phyloP scores from a whole-genome alignment of 805 yeast genomes.

The Candida manassasensis region DNA sequence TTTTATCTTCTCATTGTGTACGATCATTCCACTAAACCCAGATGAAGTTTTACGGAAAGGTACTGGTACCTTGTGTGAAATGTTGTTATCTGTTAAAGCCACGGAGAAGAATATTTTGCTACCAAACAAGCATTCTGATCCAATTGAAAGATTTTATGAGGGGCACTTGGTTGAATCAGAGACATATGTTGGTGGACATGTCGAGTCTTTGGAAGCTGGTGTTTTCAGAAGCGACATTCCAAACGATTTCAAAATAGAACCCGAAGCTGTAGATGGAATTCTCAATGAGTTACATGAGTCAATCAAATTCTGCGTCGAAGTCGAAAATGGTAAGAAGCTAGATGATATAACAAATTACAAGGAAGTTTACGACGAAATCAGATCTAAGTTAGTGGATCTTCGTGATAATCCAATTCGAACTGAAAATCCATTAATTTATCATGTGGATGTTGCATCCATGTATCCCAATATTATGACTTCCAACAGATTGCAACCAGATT shows the following conservation, averaged over 20 bases:
- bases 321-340: constrained; percentile 68
- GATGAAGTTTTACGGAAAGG: constrained; percentile 96
- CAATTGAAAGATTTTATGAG: constrained; percentile 89
- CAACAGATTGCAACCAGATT: constrained; percentile 94
- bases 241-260: constrained; percentile 70
- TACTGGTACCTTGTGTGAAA: constrained; percentile 97
- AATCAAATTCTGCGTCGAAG: constrained; percentile 74
- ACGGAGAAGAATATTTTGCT: constrained; percentile 68
- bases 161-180: constrained; percentile 93
- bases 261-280: constrained; percentile 77
- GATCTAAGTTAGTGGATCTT: constrained; percentile 50
- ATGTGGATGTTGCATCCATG: constrained; percentile 99
- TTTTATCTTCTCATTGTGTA: constrained; percentile 90
- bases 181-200: constrained; percentile 98
- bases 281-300: constrained; percentile 70
- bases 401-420: constrained; percentile 57
- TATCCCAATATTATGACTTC: constrained; percentile 98
- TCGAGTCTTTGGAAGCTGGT: constrained; percentile 95
- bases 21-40: constrained; percentile 92
- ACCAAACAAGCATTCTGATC: constrained; percentile 93
- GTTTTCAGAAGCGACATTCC: constrained; percentile 89
- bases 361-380: constrained; percentile 61
- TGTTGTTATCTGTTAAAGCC: constrained; percentile 96
- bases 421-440: constrained; percentile 87
- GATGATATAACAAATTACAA: constrained; percentile 79